A percentile compares a stretch with the other conserved stretches of the same genome.
phyloP scores from a whole-genome alignment of 2,329 filamentous ascomycete species.

The Diaporthe vaccinii region DNA sequence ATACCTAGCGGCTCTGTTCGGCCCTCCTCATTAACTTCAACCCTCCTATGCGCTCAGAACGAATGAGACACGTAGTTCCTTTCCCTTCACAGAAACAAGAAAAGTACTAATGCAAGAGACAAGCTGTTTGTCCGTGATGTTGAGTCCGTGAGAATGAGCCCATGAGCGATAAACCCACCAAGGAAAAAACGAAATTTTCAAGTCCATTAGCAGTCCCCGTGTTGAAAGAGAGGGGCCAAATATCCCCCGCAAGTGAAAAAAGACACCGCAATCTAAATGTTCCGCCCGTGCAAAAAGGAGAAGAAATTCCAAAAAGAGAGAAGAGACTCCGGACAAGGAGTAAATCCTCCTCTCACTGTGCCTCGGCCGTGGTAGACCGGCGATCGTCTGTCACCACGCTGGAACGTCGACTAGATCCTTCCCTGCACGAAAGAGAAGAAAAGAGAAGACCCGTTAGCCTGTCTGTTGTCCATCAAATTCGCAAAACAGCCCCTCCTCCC shows the following conservation, averaged over 20 bases:
- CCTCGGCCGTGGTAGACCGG: slow-evolving; percentile 23
- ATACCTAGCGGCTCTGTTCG: neutral
- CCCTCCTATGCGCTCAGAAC: neutral
- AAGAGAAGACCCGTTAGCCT: neutral
- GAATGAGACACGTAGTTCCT: neutral
- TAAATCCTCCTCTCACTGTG: neutral
- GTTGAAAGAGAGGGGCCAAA: neutral
- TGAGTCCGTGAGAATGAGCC: neutral
- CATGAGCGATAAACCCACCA: neutral
- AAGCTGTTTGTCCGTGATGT: neutral
- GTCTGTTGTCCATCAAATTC: neutral
- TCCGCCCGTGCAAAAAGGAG: neutral
- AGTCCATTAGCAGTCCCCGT: neutral
- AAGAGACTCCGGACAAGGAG: neutral
- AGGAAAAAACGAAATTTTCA: neutral
- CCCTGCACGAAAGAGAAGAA: slow-evolving; percentile 12
- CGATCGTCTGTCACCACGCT: neutral
- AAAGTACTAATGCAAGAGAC: neutral
- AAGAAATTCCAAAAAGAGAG: neutral
- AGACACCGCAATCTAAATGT: neutral
- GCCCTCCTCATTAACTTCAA: neutral
- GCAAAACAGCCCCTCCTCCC: too few relatives aligned
- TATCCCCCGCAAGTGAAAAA: neutral
- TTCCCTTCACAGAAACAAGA: neutral
- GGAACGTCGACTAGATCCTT: slow-evolving; percentile 7